phyloP scores from a whole-genome alignment of 2,329 filamentous ascomycete species.

The Fusarium illudens region DNA sequence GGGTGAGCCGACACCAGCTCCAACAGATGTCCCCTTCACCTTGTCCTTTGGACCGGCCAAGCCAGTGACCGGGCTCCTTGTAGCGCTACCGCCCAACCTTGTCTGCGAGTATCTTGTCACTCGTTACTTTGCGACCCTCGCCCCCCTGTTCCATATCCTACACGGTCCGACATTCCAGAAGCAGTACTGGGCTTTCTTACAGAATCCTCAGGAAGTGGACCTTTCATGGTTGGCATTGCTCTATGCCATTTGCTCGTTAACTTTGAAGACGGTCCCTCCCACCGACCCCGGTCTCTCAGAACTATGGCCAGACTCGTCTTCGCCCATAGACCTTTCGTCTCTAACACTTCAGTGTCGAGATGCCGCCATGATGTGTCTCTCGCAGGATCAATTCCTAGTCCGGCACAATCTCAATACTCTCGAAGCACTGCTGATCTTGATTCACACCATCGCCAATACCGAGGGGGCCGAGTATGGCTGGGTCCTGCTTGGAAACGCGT shows the following conservation, averaged over 20 bases:
- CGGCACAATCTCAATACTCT: conserved; percentile 26
- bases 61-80: conserved; percentile 8
- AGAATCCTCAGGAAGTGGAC: neutral
- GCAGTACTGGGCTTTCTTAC: conserved; percentile 17
- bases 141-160: conserved; percentile 25
- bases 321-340: neutral
- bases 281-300: conserved; percentile 16
- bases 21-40: neutral
- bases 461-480: conserved; percentile 25
- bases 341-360: conserved; percentile 6
- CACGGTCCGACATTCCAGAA: conserved; percentile 31
- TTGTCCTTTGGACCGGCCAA: conserved; percentile 9
- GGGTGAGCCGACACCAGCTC: neutral
- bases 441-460: conserved; percentile 18
- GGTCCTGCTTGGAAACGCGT: conserved; percentile 27
- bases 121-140: conserved; percentile 17
- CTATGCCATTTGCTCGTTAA: conserved; percentile 25
- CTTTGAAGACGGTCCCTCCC: conserved; percentile 9
- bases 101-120: conserved; percentile 21
- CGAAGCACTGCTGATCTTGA: conserved; percentile 17
- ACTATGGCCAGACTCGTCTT: neutral
- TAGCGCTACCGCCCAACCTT: conserved; percentile 1
- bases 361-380: conserved; percentile 19
- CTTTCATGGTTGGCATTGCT: conserved; percentile 29
- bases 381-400: conserved; percentile 24